Conservation (phyloP, 2,329 filamentous ascomycete species). For the Fusarium torreyae region DNA sequence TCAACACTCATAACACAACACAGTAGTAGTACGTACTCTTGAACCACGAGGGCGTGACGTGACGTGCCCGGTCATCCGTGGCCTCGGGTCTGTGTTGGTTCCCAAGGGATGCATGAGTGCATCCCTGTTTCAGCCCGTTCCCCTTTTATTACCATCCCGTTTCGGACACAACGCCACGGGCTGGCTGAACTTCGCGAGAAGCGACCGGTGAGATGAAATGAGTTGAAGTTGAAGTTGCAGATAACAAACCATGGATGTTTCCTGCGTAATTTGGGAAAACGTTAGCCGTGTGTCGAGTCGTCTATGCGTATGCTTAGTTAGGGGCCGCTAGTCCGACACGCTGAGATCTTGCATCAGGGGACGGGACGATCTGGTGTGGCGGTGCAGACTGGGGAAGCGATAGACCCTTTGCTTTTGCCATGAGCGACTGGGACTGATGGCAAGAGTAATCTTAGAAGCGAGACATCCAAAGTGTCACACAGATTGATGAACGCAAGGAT, state of each 20-base stretch:
- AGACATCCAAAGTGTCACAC: constrained; percentile 29
- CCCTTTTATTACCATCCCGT: constrained; percentile 39
- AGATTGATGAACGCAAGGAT: constrained; percentile 10
- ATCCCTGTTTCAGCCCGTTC: constrained; percentile 43
- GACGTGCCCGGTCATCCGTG: constrained; percentile 26
- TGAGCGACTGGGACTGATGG: constrained; percentile 17
- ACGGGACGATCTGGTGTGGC: constrained; percentile 46
- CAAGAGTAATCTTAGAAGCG: background rate
- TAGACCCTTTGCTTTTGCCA: constrained; percentile 21
- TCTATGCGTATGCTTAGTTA: background rate
- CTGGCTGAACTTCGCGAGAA: background rate
- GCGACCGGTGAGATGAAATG: constrained; percentile 11
- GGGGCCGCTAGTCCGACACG: constrained; percentile 26
- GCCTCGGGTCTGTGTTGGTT: constrained; percentile 20
- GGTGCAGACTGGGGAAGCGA: constrained; percentile 32
- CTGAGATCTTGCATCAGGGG: constrained; percentile 42
- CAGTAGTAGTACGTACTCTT: constrained; percentile 1
- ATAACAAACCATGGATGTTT: constrained; percentile 18
- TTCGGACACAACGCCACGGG: constrained; percentile 16
- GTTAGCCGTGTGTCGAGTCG: constrained; percentile 34
- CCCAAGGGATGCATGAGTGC: constrained; percentile 1
- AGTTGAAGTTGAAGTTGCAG: constrained; percentile 6
- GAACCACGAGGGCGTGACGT: constrained; percentile 17
- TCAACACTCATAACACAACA: background rate
- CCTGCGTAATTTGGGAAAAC: constrained; percentile 34